A percentile compares a stretch with the other conserved stretches of the same genome.
Evolutionary conservation across 2,329 filamentous ascomycete genomes (phyloP).

Genomic region (Thermochaetoides dissita): DNA sequence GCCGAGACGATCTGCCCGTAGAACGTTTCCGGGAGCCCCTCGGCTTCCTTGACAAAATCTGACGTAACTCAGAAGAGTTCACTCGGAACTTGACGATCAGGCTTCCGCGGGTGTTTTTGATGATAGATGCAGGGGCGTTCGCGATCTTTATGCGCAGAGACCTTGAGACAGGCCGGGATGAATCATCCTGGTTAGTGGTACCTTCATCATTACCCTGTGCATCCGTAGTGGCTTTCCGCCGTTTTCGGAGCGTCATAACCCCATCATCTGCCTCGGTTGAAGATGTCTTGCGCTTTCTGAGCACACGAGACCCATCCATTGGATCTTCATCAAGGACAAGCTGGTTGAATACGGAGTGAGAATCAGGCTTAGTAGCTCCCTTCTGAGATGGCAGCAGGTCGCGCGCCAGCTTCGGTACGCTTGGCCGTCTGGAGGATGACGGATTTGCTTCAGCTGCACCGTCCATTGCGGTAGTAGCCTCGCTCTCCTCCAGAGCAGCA

Average conservation of each 20-base stretch:
- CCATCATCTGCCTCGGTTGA: conserved; percentile 49
- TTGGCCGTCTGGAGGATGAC: conserved; percentile 37
- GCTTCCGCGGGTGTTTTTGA: conserved; percentile 27
- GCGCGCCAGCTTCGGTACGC: conserved; percentile 51
- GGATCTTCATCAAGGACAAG: conserved; percentile 58
- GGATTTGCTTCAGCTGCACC: conserved; percentile 12
- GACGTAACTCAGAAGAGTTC: conserved; percentile 42
- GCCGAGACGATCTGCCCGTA: conserved; percentile 18
- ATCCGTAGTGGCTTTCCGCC: conserved; percentile 34
- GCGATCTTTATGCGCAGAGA: conserved; percentile 41
- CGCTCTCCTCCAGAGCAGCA: conserved; percentile 20
- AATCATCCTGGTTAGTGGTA: conserved; percentile 19
- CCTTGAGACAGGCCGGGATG: conserved; percentile 32
- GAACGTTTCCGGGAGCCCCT: conserved; percentile 38
- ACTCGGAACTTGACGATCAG: conserved; percentile 46
- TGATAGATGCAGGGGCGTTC: conserved; percentile 26
- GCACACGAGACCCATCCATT: conserved; percentile 59
- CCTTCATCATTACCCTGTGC: conserved; percentile 24
- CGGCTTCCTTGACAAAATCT: conserved; percentile 44
- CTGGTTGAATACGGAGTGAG: conserved; percentile 65
- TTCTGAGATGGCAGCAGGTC: conserved; percentile 59
- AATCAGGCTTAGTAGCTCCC: conserved; percentile 50
- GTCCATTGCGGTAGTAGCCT: conserved; percentile 11
- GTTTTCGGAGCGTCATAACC: conserved; percentile 37
- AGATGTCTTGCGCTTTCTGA: conserved; percentile 76